Evolutionary conservation across 75 land plant genomes (phyloP).

Genomic region (Selaginella moellendorffii): DNA sequence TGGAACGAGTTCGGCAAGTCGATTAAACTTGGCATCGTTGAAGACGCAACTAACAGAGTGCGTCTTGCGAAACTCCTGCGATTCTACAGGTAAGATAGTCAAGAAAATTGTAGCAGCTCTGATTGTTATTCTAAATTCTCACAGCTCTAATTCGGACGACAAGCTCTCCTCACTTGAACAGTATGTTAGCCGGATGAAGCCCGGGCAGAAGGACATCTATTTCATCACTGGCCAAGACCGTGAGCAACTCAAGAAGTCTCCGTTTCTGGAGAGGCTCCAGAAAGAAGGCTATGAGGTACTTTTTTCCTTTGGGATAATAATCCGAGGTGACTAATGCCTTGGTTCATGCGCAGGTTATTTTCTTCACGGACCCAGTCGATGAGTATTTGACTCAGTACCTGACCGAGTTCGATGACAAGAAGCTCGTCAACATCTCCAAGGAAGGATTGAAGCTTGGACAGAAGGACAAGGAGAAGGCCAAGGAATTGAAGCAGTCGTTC

Average conservation of each 20-base stretch:
- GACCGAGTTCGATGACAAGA: conserved; percentile 95
- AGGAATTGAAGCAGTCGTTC: conserved; percentile 72
- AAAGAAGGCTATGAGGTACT: conserved; percentile 89
- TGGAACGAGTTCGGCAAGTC: conserved; percentile 99
- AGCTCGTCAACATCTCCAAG: conserved; percentile 95
- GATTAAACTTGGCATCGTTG: conserved; percentile 90
- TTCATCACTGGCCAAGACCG: conserved; percentile 82
- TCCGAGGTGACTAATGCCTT: background rate
- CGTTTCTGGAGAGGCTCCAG: conserved; percentile 82
- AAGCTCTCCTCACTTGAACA: conserved; percentile 75
- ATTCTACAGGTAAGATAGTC: conserved; percentile 54
- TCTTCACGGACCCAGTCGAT: conserved; percentile 95
- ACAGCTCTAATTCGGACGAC: conserved; percentile 81
- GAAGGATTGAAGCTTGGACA: conserved; percentile 77
- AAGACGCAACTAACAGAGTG: conserved; percentile 87
- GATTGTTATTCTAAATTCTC: conserved; percentile 11
- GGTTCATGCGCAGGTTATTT: conserved; percentile 95
- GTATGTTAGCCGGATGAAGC: conserved; percentile 88
- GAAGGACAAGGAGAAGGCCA: conserved; percentile 63
- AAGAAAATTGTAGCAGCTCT: too few species aligned
- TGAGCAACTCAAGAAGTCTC: conserved; percentile 88
- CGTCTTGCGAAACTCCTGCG: conserved; percentile 90
- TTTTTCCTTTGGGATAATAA: background rate
- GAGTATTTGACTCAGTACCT: conserved; percentile 94
- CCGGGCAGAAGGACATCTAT: conserved; percentile 84